These are phyloP conservation scores for Penicillium daleae DNA, from an alignment of 495 filamentous ascomycete species.

Conservation along the genomic window DNA sequence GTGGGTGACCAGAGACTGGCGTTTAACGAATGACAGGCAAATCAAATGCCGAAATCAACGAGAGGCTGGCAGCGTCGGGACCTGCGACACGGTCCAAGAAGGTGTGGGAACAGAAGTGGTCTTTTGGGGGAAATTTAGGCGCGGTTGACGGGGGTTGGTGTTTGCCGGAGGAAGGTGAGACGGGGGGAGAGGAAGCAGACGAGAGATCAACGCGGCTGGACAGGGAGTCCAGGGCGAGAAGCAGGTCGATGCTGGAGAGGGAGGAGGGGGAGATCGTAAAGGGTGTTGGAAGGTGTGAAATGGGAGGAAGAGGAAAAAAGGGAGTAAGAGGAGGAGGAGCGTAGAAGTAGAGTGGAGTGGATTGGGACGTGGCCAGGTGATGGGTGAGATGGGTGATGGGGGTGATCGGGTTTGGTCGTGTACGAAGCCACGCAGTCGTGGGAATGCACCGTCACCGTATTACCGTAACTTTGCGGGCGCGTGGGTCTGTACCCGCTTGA, in stretches of 20 bases:
- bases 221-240: slow-evolving; percentile 31
- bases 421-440: too few species aligned
- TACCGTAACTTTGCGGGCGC: neutral
- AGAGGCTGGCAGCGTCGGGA: slow-evolving; percentile 44
- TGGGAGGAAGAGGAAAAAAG: slow-evolving; percentile 20
- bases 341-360: slow-evolving; percentile 10
- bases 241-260: slow-evolving; percentile 18
- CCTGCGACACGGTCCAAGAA: slow-evolving; percentile 39
- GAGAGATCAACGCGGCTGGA: slow-evolving; percentile 33
- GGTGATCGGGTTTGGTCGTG: too few species aligned
- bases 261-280: slow-evolving; percentile 13
- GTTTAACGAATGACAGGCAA: slow-evolving; percentile 36
- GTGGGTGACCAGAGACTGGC: slow-evolving; percentile 6
- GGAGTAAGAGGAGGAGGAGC: slow-evolving; percentile 15
- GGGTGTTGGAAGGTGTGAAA: slow-evolving; percentile 18
- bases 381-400: slow-evolving; percentile 13
- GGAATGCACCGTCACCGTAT: slow-evolving; percentile 2
- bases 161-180: slow-evolving; percentile 11
- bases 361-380: neutral
- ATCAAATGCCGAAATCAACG: slow-evolving; percentile 35
- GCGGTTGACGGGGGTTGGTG: neutral
- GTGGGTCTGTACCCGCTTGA: neutral
- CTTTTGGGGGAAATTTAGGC: neutral
- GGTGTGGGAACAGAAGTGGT: slow-evolving; percentile 10
- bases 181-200: slow-evolving; percentile 12